Percentiles rank a stretch among this genome's conserved stretches.
Evolutionary conservation across 1,284 basidiomycete species (phyloP).

Genomic region (Heterobasidion occidentale): DNA sequence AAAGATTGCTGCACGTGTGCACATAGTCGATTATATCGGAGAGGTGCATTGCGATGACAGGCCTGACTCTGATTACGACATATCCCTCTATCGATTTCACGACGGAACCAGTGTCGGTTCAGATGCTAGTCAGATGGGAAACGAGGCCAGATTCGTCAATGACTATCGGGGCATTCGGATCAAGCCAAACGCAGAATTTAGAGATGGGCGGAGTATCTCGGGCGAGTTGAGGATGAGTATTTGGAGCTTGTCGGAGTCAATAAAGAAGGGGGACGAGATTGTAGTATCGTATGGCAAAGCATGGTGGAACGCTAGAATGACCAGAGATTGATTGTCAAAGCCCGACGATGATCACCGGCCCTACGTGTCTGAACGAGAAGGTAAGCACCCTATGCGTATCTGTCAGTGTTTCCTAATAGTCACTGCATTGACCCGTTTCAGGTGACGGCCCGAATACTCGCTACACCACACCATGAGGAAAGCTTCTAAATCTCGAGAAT

Average conservation of each 20-base stretch:
- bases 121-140: constrained; percentile 73
- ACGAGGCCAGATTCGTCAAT: constrained; percentile 83
- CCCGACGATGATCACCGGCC: neutral
- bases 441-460: too few relatives aligned
- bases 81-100: constrained; percentile 62
- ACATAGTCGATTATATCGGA: constrained; percentile 79
- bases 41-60: constrained; percentile 76
- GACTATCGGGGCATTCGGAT: constrained; percentile 72
- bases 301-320: constrained; percentile 55
- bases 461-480: too few relatives aligned
- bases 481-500: too few relatives aligned
- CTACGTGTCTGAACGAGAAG: too few relatives aligned
- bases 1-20: constrained; percentile 58
- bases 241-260: constrained; percentile 50
- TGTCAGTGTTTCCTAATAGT: neutral
- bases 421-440: too few relatives aligned
- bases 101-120: constrained; percentile 53
- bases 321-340: constrained; percentile 1
- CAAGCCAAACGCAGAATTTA: constrained; percentile 72
- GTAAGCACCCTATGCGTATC: too few relatives aligned
- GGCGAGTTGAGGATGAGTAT: constrained; percentile 76
- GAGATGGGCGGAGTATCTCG: constrained; percentile 41
- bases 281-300: constrained; percentile 88
- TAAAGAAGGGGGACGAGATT: constrained; percentile 81
- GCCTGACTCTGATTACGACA: constrained; percentile 74